Evolutionary conservation across 2,329 filamentous ascomycete species (phyloP).

Genomic region (Penicillium sp.): DNA sequence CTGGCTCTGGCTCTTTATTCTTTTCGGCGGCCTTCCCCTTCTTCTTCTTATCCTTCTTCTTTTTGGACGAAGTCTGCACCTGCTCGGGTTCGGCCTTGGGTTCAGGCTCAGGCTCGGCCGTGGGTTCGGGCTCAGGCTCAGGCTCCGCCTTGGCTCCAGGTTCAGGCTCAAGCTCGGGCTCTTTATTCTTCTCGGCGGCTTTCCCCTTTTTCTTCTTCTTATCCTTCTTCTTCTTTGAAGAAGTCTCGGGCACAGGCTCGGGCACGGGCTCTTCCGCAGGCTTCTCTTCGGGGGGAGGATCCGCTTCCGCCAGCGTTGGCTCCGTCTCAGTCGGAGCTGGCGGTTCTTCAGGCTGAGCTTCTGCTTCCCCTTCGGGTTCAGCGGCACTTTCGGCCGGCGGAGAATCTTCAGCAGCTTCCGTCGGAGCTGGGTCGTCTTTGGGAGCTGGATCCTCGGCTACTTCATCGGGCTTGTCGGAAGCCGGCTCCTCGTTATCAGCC

Average conservation of each 20-base stretch:
- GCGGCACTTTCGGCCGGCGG: not conserved
- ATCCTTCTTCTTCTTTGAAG: not conserved
- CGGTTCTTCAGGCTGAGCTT: slow-evolving; percentile 9
- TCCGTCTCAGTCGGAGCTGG: slow-evolving; percentile 8
- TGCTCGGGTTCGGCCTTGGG: not conserved
- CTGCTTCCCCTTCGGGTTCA: not conserved
- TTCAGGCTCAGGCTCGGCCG: not conserved
- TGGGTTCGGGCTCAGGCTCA: no score
- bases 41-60: slow-evolving; percentile 10
- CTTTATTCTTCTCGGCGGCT: no score
- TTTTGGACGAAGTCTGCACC: slow-evolving; percentile 4
- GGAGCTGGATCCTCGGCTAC: slow-evolving; percentile 2
- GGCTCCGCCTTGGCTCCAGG: no score
- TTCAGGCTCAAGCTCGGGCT: no score
- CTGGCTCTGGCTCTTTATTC: not conserved
- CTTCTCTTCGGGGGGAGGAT: not conserved
- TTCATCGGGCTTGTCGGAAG: slow-evolving; percentile 5
- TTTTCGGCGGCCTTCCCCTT: slow-evolving; percentile 4
- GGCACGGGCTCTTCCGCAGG: not conserved
- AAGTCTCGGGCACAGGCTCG: not conserved
- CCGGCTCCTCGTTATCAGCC: slow-evolving; percentile 5
- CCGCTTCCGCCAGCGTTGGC: slow-evolving; percentile 6
- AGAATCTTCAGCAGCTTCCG: slow-evolving; percentile 2
- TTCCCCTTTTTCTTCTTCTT: not conserved
- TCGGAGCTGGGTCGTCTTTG: slow-evolving; percentile 9